These are phyloP conservation scores for Blumeriella jaapii DNA, from an alignment of 2,329 filamentous ascomycete genomes.

Conservation along the genomic window DNA sequence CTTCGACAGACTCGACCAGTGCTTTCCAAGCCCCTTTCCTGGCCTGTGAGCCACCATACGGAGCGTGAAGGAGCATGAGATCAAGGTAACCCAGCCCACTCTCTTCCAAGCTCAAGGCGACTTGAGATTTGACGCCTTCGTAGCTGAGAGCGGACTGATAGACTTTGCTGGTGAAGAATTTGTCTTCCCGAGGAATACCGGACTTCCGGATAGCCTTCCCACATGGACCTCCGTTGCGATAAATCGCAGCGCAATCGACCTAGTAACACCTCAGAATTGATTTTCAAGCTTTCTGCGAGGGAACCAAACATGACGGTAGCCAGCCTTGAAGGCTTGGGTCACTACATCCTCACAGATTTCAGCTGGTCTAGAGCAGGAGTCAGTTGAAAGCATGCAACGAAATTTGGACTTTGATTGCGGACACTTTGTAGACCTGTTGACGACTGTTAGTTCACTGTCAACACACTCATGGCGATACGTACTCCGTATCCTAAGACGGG, in stretches of 20 bases:
- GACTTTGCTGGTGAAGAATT: slow-evolving; percentile 55
- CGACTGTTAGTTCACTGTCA: slow-evolving; percentile 4
- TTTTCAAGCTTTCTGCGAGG: not conserved
- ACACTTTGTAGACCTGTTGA: slow-evolving; percentile 32
- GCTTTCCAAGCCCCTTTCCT: slow-evolving; percentile 51
- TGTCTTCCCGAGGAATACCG: slow-evolving; percentile 38
- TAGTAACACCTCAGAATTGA: too few relatives aligned
- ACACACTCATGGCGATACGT: slow-evolving; percentile 18
- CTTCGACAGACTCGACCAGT: slow-evolving; percentile 51
- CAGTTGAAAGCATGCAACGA: not conserved
- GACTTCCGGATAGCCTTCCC: slow-evolving; percentile 40
- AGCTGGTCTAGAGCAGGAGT: slow-evolving; percentile 33
- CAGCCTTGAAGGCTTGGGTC: slow-evolving; percentile 40
- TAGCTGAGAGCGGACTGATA: slow-evolving; percentile 33
- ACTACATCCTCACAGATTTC: slow-evolving; percentile 46
- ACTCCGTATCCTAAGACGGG: slow-evolving; percentile 48
- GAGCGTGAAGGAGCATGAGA: slow-evolving; percentile 48
- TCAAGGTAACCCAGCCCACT: slow-evolving; percentile 53
- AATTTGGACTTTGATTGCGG: slow-evolving; percentile 9
- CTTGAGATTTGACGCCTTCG: slow-evolving; percentile 48
- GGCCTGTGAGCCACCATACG: slow-evolving; percentile 42
- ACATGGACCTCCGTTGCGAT: slow-evolving; percentile 46
- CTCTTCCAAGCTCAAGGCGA: slow-evolving; percentile 50
- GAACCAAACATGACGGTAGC: slow-evolving; percentile 42
- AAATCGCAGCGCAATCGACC: slow-evolving; percentile 46